Percentiles rank a stretch among this genome's conserved stretches.
phyloP scores from a whole-genome alignment of 2,329 filamentous ascomycete species.

The Aspergillus felis region DNA sequence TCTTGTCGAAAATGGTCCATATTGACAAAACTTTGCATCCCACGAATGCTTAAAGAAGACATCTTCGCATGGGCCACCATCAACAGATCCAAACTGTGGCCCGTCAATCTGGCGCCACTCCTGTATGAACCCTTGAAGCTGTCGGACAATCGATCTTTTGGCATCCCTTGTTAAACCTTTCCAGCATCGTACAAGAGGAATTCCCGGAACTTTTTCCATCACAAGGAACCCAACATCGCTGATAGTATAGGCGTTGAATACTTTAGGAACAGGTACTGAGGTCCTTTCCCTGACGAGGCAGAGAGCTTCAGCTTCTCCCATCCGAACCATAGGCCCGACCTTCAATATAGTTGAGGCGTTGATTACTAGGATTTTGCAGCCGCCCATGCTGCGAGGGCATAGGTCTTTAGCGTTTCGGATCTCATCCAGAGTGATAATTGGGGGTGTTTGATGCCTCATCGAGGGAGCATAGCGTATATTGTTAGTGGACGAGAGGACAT shows the following conservation, averaged over 20 bases:
- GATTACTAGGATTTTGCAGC: conserved; percentile 9
- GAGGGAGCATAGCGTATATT: background rate
- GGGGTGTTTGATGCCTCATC: conserved; percentile 1
- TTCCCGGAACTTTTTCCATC: conserved; percentile 9
- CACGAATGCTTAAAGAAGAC: conserved; percentile 15
- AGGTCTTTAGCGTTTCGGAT: conserved; percentile 7
- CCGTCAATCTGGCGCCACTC: conserved; percentile 12
- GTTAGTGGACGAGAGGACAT: background rate
- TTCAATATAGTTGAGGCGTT: conserved; percentile 6
- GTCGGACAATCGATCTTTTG: conserved; percentile 6
- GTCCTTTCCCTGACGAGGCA: conserved; percentile 4
- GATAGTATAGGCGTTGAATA: conserved; percentile 12
- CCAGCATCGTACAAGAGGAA: conserved; percentile 8
- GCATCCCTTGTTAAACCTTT: conserved; percentile 4
- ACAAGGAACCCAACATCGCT: conserved; percentile 10
- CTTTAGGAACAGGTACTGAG: conserved; percentile 6
- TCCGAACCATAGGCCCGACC: conserved; percentile 5
- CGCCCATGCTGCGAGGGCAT: conserved; percentile 8
- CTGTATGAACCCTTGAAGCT: conserved; percentile 8
- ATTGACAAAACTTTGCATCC: conserved; percentile 8
- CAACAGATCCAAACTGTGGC: conserved; percentile 10
- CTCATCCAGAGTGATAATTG: conserved; percentile 7
- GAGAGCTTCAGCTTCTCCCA: conserved; percentile 10
- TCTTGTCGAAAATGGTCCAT: conserved; percentile 16
- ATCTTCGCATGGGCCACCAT: conserved; percentile 13